Evolutionary conservation across 139 green algal species (phyloP).

Genomic region (Chlamydomonas sp.): DNA sequence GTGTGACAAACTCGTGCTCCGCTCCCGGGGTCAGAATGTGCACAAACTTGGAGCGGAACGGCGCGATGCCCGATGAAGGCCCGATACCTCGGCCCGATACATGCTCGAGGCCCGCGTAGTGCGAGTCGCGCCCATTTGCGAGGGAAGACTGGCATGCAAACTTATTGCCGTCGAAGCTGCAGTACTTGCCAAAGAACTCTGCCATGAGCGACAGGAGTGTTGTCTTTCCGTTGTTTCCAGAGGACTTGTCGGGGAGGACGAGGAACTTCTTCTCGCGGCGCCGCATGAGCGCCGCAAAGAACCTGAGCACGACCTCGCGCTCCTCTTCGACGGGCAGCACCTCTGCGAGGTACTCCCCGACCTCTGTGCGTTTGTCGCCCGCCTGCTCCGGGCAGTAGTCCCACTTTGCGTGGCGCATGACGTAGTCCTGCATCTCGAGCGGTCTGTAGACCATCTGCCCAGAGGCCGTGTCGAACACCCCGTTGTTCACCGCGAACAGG

Average conservation of each 20-base stretch:
- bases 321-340: conserved; percentile 5
- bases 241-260: background rate
- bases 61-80: conserved; percentile 12
- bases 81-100: too few species aligned
- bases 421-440: background rate
- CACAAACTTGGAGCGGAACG: conserved; percentile 12
- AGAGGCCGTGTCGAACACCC: background rate
- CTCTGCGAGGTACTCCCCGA: background rate
- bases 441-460: background rate
- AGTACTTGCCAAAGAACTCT: background rate
- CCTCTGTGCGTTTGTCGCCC: background rate
- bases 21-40: background rate
- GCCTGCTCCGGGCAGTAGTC: background rate
- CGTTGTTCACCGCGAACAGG: conserved; percentile 8
- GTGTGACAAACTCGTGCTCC: background rate
- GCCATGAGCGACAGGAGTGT: background rate
- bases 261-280: background rate
- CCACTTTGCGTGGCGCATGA: background rate
- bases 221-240: conserved; percentile 5
- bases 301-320: background rate
- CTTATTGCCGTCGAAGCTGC: background rate
- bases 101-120: background rate
- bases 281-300: background rate
- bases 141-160: conserved; percentile 1
- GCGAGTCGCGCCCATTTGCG: conserved; percentile 2